These are phyloP conservation scores for Acanthochlamys bracteata DNA, from an alignment of 106 monocot species.

Conservation along the genomic window DNA sequence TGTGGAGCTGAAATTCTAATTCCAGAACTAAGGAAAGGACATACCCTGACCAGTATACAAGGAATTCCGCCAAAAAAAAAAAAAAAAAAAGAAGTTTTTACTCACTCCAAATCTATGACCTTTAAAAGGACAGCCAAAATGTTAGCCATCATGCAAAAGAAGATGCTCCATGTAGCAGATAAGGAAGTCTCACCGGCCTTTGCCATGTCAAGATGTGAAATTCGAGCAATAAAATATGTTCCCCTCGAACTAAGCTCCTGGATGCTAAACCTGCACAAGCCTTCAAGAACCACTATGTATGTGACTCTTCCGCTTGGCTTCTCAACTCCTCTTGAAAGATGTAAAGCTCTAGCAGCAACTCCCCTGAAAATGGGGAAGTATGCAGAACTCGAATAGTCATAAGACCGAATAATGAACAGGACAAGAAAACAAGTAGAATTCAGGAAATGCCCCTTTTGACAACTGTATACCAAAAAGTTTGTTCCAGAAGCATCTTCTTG, in stretches of 20 bases:
- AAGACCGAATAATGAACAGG: neutral
- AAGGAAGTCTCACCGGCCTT: conserved; percentile 50
- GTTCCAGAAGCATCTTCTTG: too few species aligned
- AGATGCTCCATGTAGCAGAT: too few species aligned
- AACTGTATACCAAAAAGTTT: too few species aligned
- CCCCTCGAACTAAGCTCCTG: conserved; percentile 82
- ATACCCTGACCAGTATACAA: too few species aligned
- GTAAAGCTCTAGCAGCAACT: conserved; percentile 93
- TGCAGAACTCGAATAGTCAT: neutral
- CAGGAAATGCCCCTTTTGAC: too few species aligned
- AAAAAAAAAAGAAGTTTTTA: too few species aligned
- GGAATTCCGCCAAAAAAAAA: too few species aligned
- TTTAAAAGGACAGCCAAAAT: too few species aligned
- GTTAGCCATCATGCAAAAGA: too few species aligned
- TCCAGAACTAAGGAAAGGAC: too few species aligned
- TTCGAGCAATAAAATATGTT: conserved; percentile 69
- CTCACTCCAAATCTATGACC: too few species aligned
- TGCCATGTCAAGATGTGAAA: conserved; percentile 85
- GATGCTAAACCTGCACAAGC: conserved; percentile 84
- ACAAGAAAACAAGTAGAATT: neutral
- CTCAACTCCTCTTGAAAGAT: conserved; percentile 95
- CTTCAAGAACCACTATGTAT: conserved; percentile 93
- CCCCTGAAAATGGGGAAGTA: conserved; percentile 40
- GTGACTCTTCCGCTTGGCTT: conserved; percentile 97
- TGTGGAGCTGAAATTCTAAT: too few species aligned